These are phyloP conservation scores for Liriodendron chinense DNA, from an alignment of 164 flowering plant species.

Conservation along the genomic window DNA sequence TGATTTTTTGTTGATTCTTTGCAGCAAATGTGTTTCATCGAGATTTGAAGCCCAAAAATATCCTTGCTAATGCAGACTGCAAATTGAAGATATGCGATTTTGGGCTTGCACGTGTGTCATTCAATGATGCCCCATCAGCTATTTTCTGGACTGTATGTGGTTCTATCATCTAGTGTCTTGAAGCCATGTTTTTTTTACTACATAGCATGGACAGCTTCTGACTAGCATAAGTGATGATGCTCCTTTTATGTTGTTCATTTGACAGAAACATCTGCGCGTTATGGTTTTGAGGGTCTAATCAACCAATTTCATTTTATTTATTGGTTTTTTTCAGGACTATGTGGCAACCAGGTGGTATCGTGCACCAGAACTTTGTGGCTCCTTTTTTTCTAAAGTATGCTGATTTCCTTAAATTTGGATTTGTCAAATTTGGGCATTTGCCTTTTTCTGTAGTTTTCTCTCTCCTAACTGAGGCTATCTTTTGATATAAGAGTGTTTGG, in stretches of 20 bases:
- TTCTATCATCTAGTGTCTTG: background rate
- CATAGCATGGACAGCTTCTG: background rate
- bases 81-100: conserved; percentile 92
- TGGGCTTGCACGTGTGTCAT: conserved; percentile 91
- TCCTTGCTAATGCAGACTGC: conserved; percentile 95
- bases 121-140: conserved; percentile 82
- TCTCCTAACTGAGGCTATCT: background rate
- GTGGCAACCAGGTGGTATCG: conserved; percentile 98
- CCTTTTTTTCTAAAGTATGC: conserved; percentile 87
- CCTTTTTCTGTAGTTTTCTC: background rate
- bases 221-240: background rate
- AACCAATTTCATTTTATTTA: background rate
- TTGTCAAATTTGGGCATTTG: background rate
- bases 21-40: conserved; percentile 91
- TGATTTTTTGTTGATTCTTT: conserved; percentile 11
- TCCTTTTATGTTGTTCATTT: background rate
- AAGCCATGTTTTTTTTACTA: background rate
- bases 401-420: background rate
- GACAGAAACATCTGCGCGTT: background rate
- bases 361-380: conserved; percentile 97
- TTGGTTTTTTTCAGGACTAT: conserved; percentile 57
- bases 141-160: conserved; percentile 93
- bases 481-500: background rate
- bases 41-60: conserved; percentile 88
- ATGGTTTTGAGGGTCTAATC: background rate